Conservation (phyloP, 768 basidiomycete genomes). For the Boletus insuetus region DNA sequence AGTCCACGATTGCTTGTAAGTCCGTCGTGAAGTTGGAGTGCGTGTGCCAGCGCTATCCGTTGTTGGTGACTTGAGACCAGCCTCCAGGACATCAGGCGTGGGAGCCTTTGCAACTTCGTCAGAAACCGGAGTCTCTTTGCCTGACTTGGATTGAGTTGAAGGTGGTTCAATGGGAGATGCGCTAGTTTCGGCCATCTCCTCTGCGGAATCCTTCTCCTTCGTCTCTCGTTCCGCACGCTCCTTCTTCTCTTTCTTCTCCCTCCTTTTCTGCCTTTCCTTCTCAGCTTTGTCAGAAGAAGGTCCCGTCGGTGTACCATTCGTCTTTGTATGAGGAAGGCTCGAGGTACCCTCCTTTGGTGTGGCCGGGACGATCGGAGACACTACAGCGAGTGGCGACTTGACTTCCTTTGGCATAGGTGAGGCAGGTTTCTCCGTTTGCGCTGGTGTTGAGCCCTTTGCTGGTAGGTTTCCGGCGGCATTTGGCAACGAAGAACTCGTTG, state of each 20-base stretch:
- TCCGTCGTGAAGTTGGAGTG: slow-evolving; percentile 67
- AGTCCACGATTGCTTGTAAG: slow-evolving; percentile 76
- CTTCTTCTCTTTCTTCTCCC: slow-evolving; percentile 62
- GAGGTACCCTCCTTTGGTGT: slow-evolving; percentile 38
- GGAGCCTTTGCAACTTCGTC: slow-evolving; percentile 25
- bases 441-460: slow-evolving; percentile 33
- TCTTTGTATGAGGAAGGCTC: slow-evolving; percentile 29
- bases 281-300: slow-evolving; percentile 48
- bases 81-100: slow-evolving; percentile 25
- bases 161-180: slow-evolving; percentile 23
- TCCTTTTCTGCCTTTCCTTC: slow-evolving; percentile 55
- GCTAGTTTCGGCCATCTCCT: slow-evolving; percentile 33
- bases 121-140: slow-evolving; percentile 38
- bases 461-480: slow-evolving; percentile 35
- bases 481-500: slow-evolving; percentile 50
- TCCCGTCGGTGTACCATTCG: slow-evolving; percentile 32
- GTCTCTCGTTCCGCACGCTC: slow-evolving; percentile 45
- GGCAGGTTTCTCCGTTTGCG: slow-evolving; percentile 36
- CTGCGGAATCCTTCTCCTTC: slow-evolving; percentile 37
- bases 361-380: slow-evolving; percentile 32
- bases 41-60: slow-evolving; percentile 61
- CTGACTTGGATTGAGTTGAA: slow-evolving; percentile 32
- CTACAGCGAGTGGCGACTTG: slow-evolving; percentile 35
- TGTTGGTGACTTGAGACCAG: slow-evolving; percentile 51
- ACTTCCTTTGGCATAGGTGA: slow-evolving; percentile 30